Evolutionary conservation across 75 land plant genomes (phyloP).

Genomic region (Chamaecyparis obtusa): DNA sequence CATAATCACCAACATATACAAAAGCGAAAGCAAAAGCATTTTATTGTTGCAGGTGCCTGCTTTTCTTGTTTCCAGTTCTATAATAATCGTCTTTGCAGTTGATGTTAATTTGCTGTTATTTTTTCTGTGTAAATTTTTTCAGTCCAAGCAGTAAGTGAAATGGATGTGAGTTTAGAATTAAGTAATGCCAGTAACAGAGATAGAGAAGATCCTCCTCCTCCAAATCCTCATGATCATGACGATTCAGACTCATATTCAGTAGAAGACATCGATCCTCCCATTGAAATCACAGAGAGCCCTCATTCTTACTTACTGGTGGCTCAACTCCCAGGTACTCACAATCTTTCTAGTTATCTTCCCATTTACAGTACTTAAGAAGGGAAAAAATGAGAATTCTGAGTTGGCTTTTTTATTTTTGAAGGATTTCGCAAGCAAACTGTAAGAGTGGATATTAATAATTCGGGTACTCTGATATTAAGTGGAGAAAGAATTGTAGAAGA

Average conservation of each 20-base stretch:
- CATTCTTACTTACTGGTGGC: not conserved
- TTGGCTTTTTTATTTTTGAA: not conserved
- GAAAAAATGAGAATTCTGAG: not conserved
- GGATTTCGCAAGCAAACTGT: constrained; percentile 7
- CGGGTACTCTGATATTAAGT: constrained; percentile 2
- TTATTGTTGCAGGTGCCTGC: not conserved
- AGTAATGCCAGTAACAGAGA: not conserved
- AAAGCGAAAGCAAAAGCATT: not conserved
- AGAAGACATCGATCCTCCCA: not conserved
- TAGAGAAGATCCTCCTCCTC: not conserved
- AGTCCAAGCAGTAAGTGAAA: not conserved
- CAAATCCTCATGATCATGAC: too few species aligned
- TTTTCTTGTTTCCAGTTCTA: not conserved
- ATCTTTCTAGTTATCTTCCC: not conserved
- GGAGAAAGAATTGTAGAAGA: not conserved
- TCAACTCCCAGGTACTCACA: constrained; percentile 6
- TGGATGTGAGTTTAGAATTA: not conserved
- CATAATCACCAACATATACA: not conserved
- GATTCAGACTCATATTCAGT: too few species aligned
- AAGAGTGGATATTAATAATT: constrained; percentile 6
- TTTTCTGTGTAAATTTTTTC: not conserved
- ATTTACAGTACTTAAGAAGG: not conserved
- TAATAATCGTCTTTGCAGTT: too few species aligned
- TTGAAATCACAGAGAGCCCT: not conserved
- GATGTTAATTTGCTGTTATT: not conserved